Evolutionary conservation across 2,329 filamentous ascomycete species (phyloP).

Genomic region (Aspergillus fijiensis): DNA sequence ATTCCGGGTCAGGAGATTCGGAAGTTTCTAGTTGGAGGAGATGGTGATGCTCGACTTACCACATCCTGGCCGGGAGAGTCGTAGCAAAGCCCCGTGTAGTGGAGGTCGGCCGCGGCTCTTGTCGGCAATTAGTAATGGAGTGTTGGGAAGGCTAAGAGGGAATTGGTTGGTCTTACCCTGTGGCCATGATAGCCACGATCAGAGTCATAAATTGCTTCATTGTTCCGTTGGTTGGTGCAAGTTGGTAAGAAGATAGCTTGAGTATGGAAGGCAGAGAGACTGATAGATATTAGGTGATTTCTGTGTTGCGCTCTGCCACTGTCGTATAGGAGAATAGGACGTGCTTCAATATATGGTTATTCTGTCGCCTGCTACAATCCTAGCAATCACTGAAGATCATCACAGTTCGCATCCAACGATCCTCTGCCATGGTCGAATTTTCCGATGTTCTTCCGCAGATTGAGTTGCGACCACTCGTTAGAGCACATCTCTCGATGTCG

Average conservation of each 20-base stretch:
- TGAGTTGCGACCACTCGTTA: background rate
- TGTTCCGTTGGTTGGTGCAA: too few species aligned
- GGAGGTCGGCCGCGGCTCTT: conserved; percentile 18
- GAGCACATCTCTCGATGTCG: background rate
- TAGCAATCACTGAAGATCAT: background rate
- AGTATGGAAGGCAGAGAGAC: background rate
- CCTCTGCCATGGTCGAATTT: background rate
- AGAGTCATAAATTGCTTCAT: conserved; percentile 6
- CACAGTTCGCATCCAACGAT: background rate
- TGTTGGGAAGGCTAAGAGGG: background rate
- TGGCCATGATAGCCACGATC: conserved; percentile 8
- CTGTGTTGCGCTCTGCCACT: background rate
- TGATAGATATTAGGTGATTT: background rate
- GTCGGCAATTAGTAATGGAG: background rate
- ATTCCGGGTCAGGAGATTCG: background rate
- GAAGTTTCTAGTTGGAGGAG: background rate
- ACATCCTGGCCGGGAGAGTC: conserved; percentile 14
- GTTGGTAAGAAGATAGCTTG: background rate
- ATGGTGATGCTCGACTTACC: conserved; percentile 6
- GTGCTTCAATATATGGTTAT: background rate
- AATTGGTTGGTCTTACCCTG: background rate
- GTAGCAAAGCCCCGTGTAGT: conserved; percentile 15
- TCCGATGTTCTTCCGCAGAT: background rate
- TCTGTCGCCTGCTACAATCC: background rate
- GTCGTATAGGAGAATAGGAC: background rate